phyloP scores from a whole-genome alignment of 495 filamentous ascomycete genomes.

The Tuber microsphaerosporum region DNA sequence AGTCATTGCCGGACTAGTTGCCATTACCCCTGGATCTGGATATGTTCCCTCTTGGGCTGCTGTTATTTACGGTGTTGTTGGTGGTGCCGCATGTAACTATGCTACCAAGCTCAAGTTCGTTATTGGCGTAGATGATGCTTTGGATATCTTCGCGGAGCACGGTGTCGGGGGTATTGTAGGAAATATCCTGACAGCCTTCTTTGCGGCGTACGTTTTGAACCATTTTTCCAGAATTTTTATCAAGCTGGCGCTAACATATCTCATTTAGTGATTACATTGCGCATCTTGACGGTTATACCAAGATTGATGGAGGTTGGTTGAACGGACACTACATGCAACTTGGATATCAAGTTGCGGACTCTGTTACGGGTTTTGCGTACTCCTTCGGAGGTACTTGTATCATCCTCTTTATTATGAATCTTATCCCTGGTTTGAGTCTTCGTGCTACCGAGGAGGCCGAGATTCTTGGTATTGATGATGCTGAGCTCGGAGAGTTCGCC shows the following conservation, averaged over 20 bases:
- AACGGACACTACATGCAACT: slow-evolving; percentile 87
- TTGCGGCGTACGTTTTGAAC: slow-evolving; percentile 62
- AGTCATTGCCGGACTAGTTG: slow-evolving; percentile 82
- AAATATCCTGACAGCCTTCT: slow-evolving; percentile 82
- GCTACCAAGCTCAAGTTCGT: slow-evolving; percentile 94
- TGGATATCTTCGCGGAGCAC: slow-evolving; percentile 94
- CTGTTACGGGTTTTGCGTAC: slow-evolving; percentile 71
- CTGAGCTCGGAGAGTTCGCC: slow-evolving; percentile 94
- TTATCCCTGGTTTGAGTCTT: slow-evolving; percentile 74
- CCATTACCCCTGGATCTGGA: slow-evolving; percentile 80
- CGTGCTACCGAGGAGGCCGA: slow-evolving; percentile 78
- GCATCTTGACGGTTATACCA: slow-evolving; percentile 67
- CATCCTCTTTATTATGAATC: slow-evolving; percentile 81
- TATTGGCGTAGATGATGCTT: slow-evolving; percentile 75
- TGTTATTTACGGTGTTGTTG: slow-evolving; percentile 80
- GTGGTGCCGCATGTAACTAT: slow-evolving; percentile 82
- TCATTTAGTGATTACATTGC: slow-evolving; percentile 68
- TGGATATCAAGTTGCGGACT: slow-evolving; percentile 82
- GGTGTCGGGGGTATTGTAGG: slow-evolving; percentile 80
- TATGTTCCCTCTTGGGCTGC: slow-evolving; percentile 77
- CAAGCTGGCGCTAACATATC: slow-evolving; percentile 12
- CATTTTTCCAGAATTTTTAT: not conserved
- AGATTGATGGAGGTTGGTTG: slow-evolving; percentile 79
- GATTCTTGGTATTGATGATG: slow-evolving; percentile 85
- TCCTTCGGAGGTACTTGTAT: slow-evolving; percentile 79